Base-by-base conservation (phyloP, 257 asterid species). In the Solanum paucissectum region DNA sequence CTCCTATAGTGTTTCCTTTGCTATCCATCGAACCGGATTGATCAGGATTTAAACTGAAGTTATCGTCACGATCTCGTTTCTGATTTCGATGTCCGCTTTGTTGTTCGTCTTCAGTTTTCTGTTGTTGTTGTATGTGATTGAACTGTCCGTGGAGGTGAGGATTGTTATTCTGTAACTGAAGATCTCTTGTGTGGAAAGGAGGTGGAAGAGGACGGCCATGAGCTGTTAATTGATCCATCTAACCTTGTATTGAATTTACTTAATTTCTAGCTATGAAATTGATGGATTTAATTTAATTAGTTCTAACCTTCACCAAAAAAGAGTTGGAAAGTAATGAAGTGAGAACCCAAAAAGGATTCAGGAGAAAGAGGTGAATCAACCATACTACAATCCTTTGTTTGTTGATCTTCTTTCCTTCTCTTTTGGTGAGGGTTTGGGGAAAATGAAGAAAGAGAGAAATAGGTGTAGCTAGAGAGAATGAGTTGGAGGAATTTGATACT, bases 131-230 rank as follows among this genome's bases (percentile, higher is more conserved):
- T 73, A 86, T 88, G 21, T 93, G 97, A 76, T 90, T 92, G 85
- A 83, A 91, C 85, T 85, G 94, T 81, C 32, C 16, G 33, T 93
- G 96, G 91, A 93, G 94, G 89, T n/a, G 87, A 38, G 44, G 87
- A 23, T 87, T 38, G 11, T 38, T 46, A 81, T 46, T 34, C 79
- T 87, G 98, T 81, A 95, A 93, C 72, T 95, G 98, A 13, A 96
- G 95, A 90, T 94, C 98, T 68, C 98, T 81, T 2, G 90, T 86
- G 90, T 90, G 94, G 36, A 96, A 96, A 34, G 98, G 98, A 32
- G 98, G 99, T 23, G 98, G 98, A 8, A 95, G 90, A 82, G 96
- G 90, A 44, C 96, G 99, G 85, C 98, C 98, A 60, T 94, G 98
- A 81, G 98, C 92, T 55, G 90, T 42, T 9, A 94, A 91, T 86